Base-by-base conservation (phyloP, 257 asterid genomes). In the Buddleja alternifolia region DNA sequence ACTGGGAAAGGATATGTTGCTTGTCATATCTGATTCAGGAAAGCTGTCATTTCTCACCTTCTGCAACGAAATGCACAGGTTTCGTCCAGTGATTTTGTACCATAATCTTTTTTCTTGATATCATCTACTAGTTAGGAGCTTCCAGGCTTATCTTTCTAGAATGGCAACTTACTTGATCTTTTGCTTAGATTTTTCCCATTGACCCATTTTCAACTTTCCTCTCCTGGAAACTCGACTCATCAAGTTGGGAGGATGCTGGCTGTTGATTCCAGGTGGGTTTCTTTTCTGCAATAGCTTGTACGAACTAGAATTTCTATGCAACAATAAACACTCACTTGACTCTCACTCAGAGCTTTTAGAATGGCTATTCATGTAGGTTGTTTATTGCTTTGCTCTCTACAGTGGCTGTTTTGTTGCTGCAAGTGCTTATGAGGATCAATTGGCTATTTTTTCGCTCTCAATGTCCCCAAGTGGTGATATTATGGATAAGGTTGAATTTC, bases 51-150 rank as follows among this genome's bases (percentile, higher is more conserved):
- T 93, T 81, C 95, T 93, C 64, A 40, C 85, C 47, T 93, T 90
- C 77, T 81, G 90, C 89, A 85, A 79, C 74, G 97, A 87, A 84
- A 83, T 93, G 96, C 96, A 87, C 90, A 91, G 99, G 99, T 93
- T 74, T 65, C 63, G 40, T 53, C 45, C 72, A 45, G 61, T 11
- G 23, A 66, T 50, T 32, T 29, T 36, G 44, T 47, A 36, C 40
- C 51, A 50, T 70, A 32, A 40, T 55, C 11, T 67, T 55, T n/a
- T 52, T 25, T 34, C 54, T 20, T 54, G 63, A 39, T 56, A 34
- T 65, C 58, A 12, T 72, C 70, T 60, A 10, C 77, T 63, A 37
- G 54, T 66, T 65, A 63, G 59, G 44, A 46, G 29, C 67, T 45
- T 4, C 19, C 6, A 37, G 25, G 58, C 45, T 58, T 62, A 29